Evolutionary conservation across 1,139 yeast genomes (phyloP).

Genomic region (Magnusiomyces suaveolens): DNA sequence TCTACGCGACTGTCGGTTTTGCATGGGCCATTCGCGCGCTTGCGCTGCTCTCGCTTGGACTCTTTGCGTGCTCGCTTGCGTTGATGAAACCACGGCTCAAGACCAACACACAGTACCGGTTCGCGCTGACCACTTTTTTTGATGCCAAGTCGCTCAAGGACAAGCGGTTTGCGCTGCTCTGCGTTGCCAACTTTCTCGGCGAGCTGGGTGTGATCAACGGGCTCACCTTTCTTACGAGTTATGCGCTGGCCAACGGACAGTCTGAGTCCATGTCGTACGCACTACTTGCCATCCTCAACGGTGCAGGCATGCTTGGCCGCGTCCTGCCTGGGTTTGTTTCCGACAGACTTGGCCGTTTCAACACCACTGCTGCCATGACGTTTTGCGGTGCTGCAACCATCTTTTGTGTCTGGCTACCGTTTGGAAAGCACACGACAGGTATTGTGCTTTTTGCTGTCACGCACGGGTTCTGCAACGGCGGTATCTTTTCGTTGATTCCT

Average conservation of each 20-base stretch:
- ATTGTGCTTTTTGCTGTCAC: constrained; percentile 41
- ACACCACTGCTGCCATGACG: constrained; percentile 40
- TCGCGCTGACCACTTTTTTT: constrained; percentile 4
- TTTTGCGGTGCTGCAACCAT: constrained; percentile 31
- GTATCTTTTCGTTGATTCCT: constrained; percentile 42
- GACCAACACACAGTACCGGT: constrained; percentile 1
- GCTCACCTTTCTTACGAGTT: constrained; percentile 47
- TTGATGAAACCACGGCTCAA: constrained; percentile 27
- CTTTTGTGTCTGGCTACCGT: constrained; percentile 45
- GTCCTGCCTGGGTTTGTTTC: constrained; percentile 45
- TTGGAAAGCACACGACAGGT: constrained; percentile 33
- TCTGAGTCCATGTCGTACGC: constrained; percentile 44
- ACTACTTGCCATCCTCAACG: constrained; percentile 43
- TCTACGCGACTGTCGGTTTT: constrained; percentile 44
- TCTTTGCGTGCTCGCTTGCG: constrained; percentile 33
- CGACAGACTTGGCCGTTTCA: constrained; percentile 49
- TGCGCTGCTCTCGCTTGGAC: constrained; percentile 42
- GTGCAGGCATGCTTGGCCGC: constrained; percentile 51
- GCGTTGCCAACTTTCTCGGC: constrained; percentile 39
- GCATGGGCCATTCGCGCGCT: constrained; percentile 50
- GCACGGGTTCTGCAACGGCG: constrained; percentile 46
- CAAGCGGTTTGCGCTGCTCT: constrained; percentile 34
- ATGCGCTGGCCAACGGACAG: constrained; percentile 45
- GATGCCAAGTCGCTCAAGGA: constrained; percentile 35
- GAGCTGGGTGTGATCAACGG: constrained; percentile 49